These are phyloP conservation scores for Neoarthrinium moseri DNA, from an alignment of 2,329 filamentous ascomycete species.

Conservation along the genomic window DNA sequence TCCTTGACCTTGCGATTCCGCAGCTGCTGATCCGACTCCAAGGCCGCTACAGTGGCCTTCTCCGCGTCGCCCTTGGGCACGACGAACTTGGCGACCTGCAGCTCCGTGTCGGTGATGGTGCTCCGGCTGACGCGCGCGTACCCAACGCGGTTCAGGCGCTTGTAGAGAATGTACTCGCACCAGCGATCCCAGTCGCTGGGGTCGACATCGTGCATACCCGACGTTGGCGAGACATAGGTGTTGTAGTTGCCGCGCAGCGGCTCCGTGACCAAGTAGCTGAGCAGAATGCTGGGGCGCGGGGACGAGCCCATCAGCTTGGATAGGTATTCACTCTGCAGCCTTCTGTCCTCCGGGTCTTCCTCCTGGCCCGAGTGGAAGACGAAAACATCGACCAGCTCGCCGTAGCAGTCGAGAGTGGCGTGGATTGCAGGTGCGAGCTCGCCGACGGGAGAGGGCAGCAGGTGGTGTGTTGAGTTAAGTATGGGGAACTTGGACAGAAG, in stretches of 20 bases:
- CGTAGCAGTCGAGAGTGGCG: slow-evolving; percentile 93
- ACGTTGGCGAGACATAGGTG: slow-evolving; percentile 82
- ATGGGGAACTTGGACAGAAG: slow-evolving; percentile 97
- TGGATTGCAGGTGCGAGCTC: slow-evolving; percentile 95
- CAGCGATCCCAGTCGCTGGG: slow-evolving; percentile 91
- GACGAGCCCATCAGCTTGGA: slow-evolving; percentile 84
- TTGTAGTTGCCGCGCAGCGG: slow-evolving; percentile 95
- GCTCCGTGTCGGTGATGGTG: slow-evolving; percentile 94
- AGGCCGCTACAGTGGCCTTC: slow-evolving; percentile 38
- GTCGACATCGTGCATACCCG: slow-evolving; percentile 95
- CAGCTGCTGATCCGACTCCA: slow-evolving; percentile 44
- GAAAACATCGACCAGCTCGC: slow-evolving; percentile 85
- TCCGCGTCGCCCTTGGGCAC: slow-evolving; percentile 69
- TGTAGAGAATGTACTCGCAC: slow-evolving; percentile 99
- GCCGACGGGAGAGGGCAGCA: slow-evolving; percentile 88
- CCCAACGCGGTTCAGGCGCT: slow-evolving; percentile 78
- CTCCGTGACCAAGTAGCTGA: slow-evolving; percentile 90
- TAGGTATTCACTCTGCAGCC: slow-evolving; percentile 83
- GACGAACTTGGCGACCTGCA: slow-evolving; percentile 94
- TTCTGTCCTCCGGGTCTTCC: slow-evolving; percentile 88
- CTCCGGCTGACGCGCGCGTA: slow-evolving; percentile 87
- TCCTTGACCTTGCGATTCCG: slow-evolving; percentile 64
- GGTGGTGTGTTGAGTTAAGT: slow-evolving; percentile 92
- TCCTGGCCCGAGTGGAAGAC: slow-evolving; percentile 99
- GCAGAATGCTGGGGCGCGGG: slow-evolving; percentile 75